A percentile compares a stretch with the other conserved stretches of the same genome.
These are phyloP conservation scores for Termitomyces sp. DNA, from an alignment of 768 basidiomycete genomes.

Conservation along the genomic window DNA sequence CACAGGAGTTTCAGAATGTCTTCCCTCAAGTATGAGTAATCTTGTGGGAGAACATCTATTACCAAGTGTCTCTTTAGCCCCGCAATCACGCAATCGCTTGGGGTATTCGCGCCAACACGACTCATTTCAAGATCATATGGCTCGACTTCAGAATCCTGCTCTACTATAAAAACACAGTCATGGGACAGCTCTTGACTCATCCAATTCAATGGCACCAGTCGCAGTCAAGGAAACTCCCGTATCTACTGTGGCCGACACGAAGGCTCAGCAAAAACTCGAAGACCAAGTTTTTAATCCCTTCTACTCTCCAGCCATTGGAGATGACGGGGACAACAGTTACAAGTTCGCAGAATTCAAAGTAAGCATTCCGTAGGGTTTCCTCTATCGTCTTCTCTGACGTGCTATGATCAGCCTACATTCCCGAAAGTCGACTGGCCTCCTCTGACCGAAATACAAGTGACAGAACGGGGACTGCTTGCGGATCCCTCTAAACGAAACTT, in stretches of 20 bases:
- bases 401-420: slow-evolving; percentile 49
- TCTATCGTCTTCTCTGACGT: not conserved
- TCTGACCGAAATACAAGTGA: slow-evolving; percentile 51
- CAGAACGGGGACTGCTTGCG: slow-evolving; percentile 64
- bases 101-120: not conserved
- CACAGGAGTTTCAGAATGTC: no score
- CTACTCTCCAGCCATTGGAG: slow-evolving; percentile 57
- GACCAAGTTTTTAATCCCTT: slow-evolving; percentile 52
- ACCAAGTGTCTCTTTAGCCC: not conserved
- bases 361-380: not conserved
- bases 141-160: not conserved
- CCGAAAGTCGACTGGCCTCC: slow-evolving; percentile 65
- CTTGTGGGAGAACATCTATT: not conserved
- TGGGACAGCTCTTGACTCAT: not conserved
- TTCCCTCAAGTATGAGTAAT: not conserved
- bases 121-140: not conserved
- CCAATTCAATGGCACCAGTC: slow-evolving; percentile 17
- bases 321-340: slow-evolving; percentile 50
- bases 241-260: not conserved
- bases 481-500: slow-evolving; percentile 68
- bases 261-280: slow-evolving; percentile 5
- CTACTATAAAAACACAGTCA: not conserved
- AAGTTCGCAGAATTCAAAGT: slow-evolving; percentile 44
- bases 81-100: slow-evolving; percentile 1
- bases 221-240: slow-evolving; percentile 10